These are phyloP conservation scores for Chalciporus piperatoides DNA, from an alignment of 1,284 basidiomycete species.

Conservation along the genomic window DNA sequence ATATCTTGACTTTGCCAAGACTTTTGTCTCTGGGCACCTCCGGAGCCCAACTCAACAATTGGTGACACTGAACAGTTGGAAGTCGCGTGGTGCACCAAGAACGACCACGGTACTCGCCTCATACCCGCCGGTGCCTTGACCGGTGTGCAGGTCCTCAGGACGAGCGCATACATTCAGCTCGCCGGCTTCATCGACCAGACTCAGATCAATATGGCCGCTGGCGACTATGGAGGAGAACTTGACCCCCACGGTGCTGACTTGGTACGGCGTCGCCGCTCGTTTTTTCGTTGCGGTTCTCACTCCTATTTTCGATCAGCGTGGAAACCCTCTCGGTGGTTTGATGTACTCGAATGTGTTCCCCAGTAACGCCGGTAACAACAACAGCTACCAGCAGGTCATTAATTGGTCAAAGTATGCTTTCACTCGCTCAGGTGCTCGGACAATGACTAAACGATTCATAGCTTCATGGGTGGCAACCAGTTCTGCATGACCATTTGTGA, in stretches of 20 bases:
- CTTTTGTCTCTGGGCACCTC: constrained; percentile 41
- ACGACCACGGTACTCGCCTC: constrained; percentile 52
- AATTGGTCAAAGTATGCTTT: constrained; percentile 53
- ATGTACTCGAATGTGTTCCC: constrained; percentile 57
- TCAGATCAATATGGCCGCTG: constrained; percentile 47
- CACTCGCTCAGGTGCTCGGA: background rate
- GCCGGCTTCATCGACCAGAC: constrained; percentile 64
- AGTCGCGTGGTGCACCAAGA: constrained; percentile 62
- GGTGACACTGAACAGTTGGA: constrained; percentile 55
- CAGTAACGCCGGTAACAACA: constrained; percentile 34
- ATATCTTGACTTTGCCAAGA: constrained; percentile 20
- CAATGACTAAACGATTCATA: constrained; percentile 21
- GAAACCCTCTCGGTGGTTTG: constrained; percentile 61
- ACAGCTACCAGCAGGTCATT: constrained; percentile 42
- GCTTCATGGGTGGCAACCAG: constrained; percentile 56
- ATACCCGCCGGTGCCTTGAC: constrained; percentile 49
- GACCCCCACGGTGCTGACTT: constrained; percentile 64
- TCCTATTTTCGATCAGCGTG: constrained; percentile 38
- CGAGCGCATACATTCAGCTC: constrained; percentile 59
- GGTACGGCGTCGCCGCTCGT: constrained; percentile 25
- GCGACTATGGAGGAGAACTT: constrained; percentile 68
- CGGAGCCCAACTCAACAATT: constrained; percentile 35
- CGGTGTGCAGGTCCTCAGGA: constrained; percentile 54
- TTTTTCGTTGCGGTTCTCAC: background rate
- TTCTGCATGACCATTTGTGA: constrained; percentile 62